These are phyloP conservation scores for Blastobotrys mokoenaii DNA, from an alignment of 805 yeast species.

Conservation along the genomic window DNA sequence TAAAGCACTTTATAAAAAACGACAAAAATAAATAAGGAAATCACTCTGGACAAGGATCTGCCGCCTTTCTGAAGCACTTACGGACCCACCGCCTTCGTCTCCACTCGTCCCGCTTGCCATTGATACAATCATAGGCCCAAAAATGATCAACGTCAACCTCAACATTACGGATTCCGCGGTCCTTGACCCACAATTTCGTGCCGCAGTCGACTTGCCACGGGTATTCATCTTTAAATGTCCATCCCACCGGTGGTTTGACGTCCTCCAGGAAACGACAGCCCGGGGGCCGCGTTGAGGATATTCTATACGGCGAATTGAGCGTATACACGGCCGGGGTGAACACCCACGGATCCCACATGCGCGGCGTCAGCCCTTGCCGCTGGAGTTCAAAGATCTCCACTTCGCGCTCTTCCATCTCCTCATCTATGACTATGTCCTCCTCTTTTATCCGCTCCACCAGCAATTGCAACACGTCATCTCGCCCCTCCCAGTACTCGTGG, in stretches of 20 bases:
- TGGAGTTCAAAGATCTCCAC: slow-evolving; percentile 78
- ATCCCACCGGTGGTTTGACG: slow-evolving; percentile 59
- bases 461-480: slow-evolving; percentile 27
- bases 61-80: slow-evolving; percentile 22
- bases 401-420: slow-evolving; percentile 48
- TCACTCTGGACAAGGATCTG: background rate
- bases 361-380: slow-evolving; percentile 49
- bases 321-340: slow-evolving; percentile 53
- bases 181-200: slow-evolving; percentile 44
- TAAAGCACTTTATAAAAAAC: background rate
- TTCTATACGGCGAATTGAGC: slow-evolving; percentile 36
- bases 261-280: slow-evolving; percentile 50
- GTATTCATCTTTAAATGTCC: slow-evolving; percentile 57
- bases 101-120: slow-evolving; percentile 30
- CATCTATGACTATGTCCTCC: slow-evolving; percentile 50
- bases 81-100: slow-evolving; percentile 33
- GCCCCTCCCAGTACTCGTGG: slow-evolving; percentile 17
- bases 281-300: slow-evolving; percentile 49
- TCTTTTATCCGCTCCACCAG: slow-evolving; percentile 32
- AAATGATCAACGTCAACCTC: slow-evolving; percentile 23
- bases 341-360: slow-evolving; percentile 52
- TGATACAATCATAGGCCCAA: slow-evolving; percentile 32
- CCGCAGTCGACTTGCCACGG: slow-evolving; percentile 59
- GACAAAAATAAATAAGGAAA: background rate
- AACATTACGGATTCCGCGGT: slow-evolving; percentile 32